phyloP scores from a whole-genome alignment of 129 eudicot species.

The Escallonia herrerae region DNA sequence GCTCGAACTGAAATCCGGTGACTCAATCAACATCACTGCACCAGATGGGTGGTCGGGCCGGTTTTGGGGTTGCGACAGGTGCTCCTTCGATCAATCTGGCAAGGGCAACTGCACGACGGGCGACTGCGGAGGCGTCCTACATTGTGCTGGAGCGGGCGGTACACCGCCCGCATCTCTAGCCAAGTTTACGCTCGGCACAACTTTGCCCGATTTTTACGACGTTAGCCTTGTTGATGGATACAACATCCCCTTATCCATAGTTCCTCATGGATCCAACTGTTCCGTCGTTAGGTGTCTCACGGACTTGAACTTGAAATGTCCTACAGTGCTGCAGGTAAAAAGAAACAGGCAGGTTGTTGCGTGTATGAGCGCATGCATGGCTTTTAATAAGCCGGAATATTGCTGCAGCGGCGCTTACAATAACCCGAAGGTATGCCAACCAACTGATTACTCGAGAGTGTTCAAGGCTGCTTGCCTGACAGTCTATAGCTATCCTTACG shows the following conservation, averaged over 20 bases:
- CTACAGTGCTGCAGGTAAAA: conserved; percentile 27
- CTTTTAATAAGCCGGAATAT: conserved; percentile 32
- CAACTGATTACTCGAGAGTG: conserved; percentile 30
- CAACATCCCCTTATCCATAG: conserved; percentile 50
- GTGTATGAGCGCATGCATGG: conserved; percentile 54
- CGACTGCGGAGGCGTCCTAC: conserved; percentile 44
- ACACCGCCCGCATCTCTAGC: conserved; percentile 57
- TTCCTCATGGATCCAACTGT: conserved; percentile 36
- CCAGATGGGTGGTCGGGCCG: conserved; percentile 73
- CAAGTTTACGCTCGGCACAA: conserved; percentile 44
- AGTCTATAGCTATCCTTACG: conserved; percentile 58
- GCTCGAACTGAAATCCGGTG: conserved; percentile 29
- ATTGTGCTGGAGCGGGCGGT: conserved; percentile 52
- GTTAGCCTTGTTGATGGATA: conserved; percentile 79
- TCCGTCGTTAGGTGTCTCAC: conserved; percentile 30
- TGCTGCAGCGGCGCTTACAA: conserved; percentile 52
- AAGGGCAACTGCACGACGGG: conserved; percentile 52
- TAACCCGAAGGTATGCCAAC: conserved; percentile 43
- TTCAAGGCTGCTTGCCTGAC: conserved; percentile 52
- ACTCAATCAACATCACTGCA: conserved; percentile 23
- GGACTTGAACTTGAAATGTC: conserved; percentile 46
- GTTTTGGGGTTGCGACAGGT: conserved; percentile 55
- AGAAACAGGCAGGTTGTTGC: conserved; percentile 27
- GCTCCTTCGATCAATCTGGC: conserved; percentile 36
- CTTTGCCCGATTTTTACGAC: conserved; percentile 50